These are phyloP conservation scores for Coemansia sp. DNA, from an alignment of 192 early-diverging fungal genomes.

Conservation along the genomic window DNA sequence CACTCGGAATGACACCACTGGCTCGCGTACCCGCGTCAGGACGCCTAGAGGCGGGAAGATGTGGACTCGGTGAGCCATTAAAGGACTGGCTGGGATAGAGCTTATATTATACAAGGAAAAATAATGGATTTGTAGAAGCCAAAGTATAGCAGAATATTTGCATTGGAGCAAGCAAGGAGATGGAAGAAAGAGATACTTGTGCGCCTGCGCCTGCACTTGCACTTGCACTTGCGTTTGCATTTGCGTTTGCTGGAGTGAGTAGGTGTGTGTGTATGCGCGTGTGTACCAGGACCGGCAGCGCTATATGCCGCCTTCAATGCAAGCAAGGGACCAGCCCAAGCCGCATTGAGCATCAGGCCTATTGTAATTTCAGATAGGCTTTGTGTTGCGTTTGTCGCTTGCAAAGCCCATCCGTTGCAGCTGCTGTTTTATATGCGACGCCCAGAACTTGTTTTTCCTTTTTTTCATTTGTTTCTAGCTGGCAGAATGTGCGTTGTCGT, in stretches of 20 bases:
- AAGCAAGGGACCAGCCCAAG: conserved; percentile 10
- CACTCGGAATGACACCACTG: conserved; percentile 27
- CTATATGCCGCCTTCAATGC: background rate
- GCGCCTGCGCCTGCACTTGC: no score
- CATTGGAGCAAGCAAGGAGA: no score
- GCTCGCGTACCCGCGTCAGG: conserved; percentile 25
- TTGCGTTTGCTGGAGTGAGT: no score
- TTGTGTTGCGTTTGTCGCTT: no score
- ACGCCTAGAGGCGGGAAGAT: conserved; percentile 39
- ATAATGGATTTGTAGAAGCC: no score
- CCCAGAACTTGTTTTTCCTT: no score
- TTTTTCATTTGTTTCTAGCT: background rate
- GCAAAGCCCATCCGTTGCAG: no score
- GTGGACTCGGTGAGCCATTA: conserved; percentile 6
- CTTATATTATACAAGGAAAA: background rate
- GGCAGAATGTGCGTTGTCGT: background rate
- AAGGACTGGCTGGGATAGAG: background rate
- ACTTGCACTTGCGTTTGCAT: no score
- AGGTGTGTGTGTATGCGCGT: background rate
- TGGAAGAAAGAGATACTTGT: no score
- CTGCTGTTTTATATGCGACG: no score
- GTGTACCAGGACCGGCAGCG: background rate
- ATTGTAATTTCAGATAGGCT: no score
- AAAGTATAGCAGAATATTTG: no score
- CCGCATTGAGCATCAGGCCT: conserved; percentile 1